phyloP scores from a whole-genome alignment of 768 basidiomycete species.

The Cyclocybe cylindracea region DNA sequence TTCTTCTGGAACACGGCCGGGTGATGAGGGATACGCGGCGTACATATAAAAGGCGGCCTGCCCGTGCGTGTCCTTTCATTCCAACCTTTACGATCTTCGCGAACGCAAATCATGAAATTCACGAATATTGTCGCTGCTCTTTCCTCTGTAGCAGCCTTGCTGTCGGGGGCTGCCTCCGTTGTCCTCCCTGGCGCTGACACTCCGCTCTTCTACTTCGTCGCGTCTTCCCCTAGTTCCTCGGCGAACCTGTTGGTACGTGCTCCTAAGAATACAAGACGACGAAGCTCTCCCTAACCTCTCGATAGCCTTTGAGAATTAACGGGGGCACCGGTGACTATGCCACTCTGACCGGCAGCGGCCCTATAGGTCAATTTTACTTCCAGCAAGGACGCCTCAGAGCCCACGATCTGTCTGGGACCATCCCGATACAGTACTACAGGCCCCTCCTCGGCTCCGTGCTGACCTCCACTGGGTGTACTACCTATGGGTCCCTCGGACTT shows the following conservation, averaged over 20 bases:
- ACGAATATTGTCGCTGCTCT: too few species aligned
- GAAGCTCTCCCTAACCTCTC: not conserved
- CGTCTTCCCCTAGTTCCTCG: conserved; percentile 13
- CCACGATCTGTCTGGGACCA: conserved; percentile 10
- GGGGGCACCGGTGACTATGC: conserved; percentile 17
- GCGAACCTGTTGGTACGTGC: conserved; percentile 24
- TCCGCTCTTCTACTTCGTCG: conserved; percentile 28
- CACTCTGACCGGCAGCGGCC: conserved; percentile 20
- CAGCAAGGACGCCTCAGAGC: conserved; percentile 20
- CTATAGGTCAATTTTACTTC: conserved; percentile 27
- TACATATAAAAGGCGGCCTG: too few species aligned
- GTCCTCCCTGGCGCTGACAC: conserved; percentile 24
- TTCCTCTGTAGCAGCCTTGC: too few species aligned
- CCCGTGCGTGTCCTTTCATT: too few species aligned
- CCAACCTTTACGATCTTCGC: too few species aligned
- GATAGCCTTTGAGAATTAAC: conserved; percentile 16
- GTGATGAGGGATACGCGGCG: too few species aligned
- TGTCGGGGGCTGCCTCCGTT: not conserved
- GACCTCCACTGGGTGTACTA: conserved; percentile 16
- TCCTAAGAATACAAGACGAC: not conserved
- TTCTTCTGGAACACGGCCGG: too few species aligned
- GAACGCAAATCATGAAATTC: too few species aligned
- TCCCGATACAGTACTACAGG: conserved; percentile 3
- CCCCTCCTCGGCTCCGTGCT: conserved; percentile 17
- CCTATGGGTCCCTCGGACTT: conserved; percentile 22